Evolutionary conservation across 441 rosid genomes (phyloP).

Genomic region (Adansonia gregorii): DNA sequence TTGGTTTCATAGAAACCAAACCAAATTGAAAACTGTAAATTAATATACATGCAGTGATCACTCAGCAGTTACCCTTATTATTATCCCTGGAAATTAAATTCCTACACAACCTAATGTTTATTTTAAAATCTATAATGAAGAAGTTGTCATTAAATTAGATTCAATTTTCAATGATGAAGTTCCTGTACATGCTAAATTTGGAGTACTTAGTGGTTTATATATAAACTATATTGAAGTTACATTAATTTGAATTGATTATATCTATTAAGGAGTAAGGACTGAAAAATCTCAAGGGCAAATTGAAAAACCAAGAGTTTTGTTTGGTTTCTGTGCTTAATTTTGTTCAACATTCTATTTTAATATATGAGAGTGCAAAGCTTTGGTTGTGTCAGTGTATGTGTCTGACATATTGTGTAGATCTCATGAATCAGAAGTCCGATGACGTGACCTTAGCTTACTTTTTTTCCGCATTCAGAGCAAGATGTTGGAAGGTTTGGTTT

Average conservation of each 20-base stretch:
- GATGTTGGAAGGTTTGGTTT: slow-evolving; percentile 74
- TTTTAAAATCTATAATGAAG: not conserved
- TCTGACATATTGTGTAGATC: not conserved
- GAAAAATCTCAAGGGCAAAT: not conserved
- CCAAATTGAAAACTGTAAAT: not conserved
- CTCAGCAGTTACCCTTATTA: not conserved
- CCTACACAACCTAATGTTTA: not conserved
- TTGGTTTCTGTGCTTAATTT: not conserved
- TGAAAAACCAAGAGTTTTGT: not conserved
- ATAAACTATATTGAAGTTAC: not conserved
- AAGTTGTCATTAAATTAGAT: not conserved
- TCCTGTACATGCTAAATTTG: not conserved
- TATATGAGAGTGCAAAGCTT: not conserved
- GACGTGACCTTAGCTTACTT: not conserved
- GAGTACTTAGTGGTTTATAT: slow-evolving; percentile 13
- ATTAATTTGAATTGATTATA: slow-evolving; percentile 6
- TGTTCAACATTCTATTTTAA: not conserved
- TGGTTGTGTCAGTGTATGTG: not conserved
- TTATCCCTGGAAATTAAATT: not conserved
- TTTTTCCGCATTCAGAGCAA: slow-evolving; percentile 53
- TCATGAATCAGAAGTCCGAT: not conserved
- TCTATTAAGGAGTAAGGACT: not conserved
- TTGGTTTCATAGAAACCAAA: slow-evolving; percentile 3
- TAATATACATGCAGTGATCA: not conserved
- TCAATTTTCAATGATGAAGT: not conserved